These are phyloP conservation scores for Sclerotinia nivalis DNA, from an alignment of 2,329 filamentous ascomycete species.

Conservation along the genomic window DNA sequence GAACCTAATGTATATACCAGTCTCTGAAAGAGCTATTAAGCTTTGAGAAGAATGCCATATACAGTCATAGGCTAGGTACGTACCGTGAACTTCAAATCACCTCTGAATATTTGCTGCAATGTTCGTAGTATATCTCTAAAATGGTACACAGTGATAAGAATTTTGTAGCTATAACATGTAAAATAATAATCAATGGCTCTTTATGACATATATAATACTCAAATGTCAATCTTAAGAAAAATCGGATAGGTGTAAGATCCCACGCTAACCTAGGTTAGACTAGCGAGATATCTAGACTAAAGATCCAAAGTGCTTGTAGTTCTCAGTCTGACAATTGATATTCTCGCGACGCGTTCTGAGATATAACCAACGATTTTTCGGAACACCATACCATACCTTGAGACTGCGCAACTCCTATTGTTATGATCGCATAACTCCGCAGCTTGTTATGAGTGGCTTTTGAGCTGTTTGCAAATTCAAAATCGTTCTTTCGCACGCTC, in stretches of 20 bases:
- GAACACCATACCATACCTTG: not conserved
- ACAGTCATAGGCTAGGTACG: no score
- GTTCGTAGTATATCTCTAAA: not conserved
- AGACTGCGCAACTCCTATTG: conserved; percentile 7
- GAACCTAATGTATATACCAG: no score
- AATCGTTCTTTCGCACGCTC: conserved; percentile 2
- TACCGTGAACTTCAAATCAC: no score
- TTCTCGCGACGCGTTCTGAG: conserved; percentile 16
- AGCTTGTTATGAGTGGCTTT: not conserved
- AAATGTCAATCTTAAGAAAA: not conserved
- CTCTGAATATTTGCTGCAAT: not conserved
- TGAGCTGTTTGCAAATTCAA: conserved; percentile 7
- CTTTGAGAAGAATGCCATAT: no score
- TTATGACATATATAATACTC: not conserved
- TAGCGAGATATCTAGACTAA: not conserved
- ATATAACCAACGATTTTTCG: conserved; percentile 1
- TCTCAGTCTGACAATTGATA: conserved; percentile 5
- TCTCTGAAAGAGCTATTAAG: no score
- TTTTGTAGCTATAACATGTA: not conserved
- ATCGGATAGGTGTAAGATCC: not conserved
- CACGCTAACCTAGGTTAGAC: not conserved
- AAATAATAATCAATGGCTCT: not conserved
- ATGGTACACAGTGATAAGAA: not conserved
- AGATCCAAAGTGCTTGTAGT: not conserved
- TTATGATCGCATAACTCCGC: conserved; percentile 12